Evolutionary conservation across 768 basidiomycete genomes (phyloP).

Genomic region (Termitomyces sp.): DNA sequence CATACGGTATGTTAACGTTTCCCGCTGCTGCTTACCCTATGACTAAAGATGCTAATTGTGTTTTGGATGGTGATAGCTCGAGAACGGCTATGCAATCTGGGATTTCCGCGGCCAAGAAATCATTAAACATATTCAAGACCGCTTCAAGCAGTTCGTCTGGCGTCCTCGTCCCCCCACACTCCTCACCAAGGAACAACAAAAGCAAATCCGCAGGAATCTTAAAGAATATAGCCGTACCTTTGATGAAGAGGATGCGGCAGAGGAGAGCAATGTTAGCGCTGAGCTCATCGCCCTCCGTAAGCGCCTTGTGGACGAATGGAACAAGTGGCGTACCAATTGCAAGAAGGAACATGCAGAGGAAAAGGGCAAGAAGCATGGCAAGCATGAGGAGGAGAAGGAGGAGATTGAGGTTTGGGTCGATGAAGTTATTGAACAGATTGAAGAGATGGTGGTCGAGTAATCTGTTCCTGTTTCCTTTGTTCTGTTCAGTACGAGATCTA

Average conservation of each 20-base stretch:
- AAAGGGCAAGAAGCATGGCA: constrained; percentile 8
- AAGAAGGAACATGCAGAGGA: constrained; percentile 18
- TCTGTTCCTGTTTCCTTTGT: neutral
- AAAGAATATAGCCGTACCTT: constrained; percentile 88
- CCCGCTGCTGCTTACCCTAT: constrained; percentile 2
- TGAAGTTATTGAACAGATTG: constrained; percentile 87
- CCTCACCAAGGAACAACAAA: constrained; percentile 83
- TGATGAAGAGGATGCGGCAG: constrained; percentile 95
- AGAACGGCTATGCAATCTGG: constrained; percentile 96
- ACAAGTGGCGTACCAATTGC: constrained; percentile 84
- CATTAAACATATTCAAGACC: constrained; percentile 82
- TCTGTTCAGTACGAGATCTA: neutral
- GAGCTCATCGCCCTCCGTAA: constrained; percentile 88
- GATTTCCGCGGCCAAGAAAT: constrained; percentile 97
- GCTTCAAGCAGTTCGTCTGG: constrained; percentile 99
- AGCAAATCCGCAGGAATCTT: constrained; percentile 79
- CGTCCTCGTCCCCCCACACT: constrained; percentile 90
- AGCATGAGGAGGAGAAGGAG: constrained; percentile 53
- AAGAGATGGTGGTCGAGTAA: constrained; percentile 49
- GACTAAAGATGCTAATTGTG: constrained; percentile 4
- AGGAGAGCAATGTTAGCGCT: constrained; percentile 91
- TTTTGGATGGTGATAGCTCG: constrained; percentile 52
- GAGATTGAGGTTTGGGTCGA: constrained; percentile 94
- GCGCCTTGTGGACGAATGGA: constrained; percentile 97
- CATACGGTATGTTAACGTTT: constrained; percentile 61